Evolutionary conservation across 228 moss, liverwort and hornwort genomes (phyloP).

Genomic region (Sphagnum magellanicum): DNA sequence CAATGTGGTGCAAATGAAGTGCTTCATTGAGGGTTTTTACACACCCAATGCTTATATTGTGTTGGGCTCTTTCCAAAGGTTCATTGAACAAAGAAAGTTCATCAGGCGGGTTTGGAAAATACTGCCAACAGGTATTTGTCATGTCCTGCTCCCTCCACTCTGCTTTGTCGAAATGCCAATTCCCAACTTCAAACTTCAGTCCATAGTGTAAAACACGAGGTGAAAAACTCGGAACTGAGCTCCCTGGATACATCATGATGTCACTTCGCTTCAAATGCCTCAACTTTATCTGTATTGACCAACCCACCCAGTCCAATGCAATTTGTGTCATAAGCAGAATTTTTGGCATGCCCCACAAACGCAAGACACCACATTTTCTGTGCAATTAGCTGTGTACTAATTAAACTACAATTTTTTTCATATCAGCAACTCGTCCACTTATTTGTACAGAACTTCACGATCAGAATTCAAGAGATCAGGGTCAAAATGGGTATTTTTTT

Average conservation of each 20-base stretch:
- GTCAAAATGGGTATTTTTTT: too few relatives aligned
- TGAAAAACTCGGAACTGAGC: conserved; percentile 33
- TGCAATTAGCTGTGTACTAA: too few relatives aligned
- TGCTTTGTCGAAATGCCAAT: conserved; percentile 86
- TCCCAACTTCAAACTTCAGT: conserved; percentile 53
- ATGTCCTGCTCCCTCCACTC: conserved; percentile 79
- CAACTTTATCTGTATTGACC: conserved; percentile 54
- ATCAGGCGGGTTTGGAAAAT: conserved; percentile 60
- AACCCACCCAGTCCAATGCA: too few relatives aligned
- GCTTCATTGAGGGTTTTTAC: conserved; percentile 75
- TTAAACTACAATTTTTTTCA: too few relatives aligned
- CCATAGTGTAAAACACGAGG: conserved; percentile 83
- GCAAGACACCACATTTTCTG: too few relatives aligned
- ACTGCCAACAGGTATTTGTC: conserved; percentile 68
- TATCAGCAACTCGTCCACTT: too few relatives aligned
- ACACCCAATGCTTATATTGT: conserved; percentile 75
- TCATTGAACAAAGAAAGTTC: conserved; percentile 28
- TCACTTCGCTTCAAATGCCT: conserved; percentile 60
- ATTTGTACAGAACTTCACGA: too few relatives aligned
- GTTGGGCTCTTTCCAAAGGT: conserved; percentile 23
- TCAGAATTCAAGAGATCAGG: too few relatives aligned
- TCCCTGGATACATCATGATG: conserved; percentile 91
- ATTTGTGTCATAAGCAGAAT: too few relatives aligned
- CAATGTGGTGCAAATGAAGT: conserved; percentile 62
- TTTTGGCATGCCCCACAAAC: too few relatives aligned